Percentiles rank a stretch among this genome's conserved stretches.
phyloP scores from a whole-genome alignment of 345 rosid species.

The Pugionium dolabratum region DNA sequence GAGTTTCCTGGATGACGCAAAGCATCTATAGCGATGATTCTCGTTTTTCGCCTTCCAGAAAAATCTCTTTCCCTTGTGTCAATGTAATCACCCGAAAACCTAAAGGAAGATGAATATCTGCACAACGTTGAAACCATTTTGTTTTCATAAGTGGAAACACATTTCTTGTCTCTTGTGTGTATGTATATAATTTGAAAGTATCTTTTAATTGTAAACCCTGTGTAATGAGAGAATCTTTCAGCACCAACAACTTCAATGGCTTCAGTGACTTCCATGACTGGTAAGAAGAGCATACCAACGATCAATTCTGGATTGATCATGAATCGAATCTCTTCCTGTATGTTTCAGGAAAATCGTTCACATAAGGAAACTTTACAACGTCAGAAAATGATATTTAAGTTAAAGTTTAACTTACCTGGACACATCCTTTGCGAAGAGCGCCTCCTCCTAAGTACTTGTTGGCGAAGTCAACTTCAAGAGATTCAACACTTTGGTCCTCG shows the following conservation, averaged over 20 bases:
- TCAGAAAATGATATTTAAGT: neutral
- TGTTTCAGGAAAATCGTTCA: neutral
- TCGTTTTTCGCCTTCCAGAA: conserved; percentile 61
- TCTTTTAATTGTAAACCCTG: conserved; percentile 46
- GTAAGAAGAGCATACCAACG: conserved; percentile 86
- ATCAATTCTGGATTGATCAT: conserved; percentile 85
- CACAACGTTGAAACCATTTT: conserved; percentile 20
- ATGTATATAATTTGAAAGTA: neutral
- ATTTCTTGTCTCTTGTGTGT: neutral
- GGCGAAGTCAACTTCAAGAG: conserved; percentile 88
- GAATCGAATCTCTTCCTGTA: conserved; percentile 87
- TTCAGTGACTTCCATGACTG: conserved; percentile 76
- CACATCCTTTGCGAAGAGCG: conserved; percentile 74
- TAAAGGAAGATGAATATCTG: conserved; percentile 86
- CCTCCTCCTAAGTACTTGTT: conserved; percentile 86
- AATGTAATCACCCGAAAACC: conserved; percentile 64
- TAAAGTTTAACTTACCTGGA: conserved; percentile 50
- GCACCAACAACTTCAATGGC: conserved; percentile 81
- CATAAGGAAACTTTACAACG: conserved; percentile 3
- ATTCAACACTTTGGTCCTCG: conserved; percentile 61
- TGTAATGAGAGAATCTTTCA: conserved; percentile 76
- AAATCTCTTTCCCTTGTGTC: conserved; percentile 59
- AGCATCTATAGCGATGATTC: conserved; percentile 82
- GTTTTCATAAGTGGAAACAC: no score
- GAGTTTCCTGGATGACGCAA: conserved; percentile 55